Evolutionary conservation across 257 asterid genomes (phyloP), one percentile per base, ranked within the genome.

Genomic region (Capsicum chinense): DNA sequence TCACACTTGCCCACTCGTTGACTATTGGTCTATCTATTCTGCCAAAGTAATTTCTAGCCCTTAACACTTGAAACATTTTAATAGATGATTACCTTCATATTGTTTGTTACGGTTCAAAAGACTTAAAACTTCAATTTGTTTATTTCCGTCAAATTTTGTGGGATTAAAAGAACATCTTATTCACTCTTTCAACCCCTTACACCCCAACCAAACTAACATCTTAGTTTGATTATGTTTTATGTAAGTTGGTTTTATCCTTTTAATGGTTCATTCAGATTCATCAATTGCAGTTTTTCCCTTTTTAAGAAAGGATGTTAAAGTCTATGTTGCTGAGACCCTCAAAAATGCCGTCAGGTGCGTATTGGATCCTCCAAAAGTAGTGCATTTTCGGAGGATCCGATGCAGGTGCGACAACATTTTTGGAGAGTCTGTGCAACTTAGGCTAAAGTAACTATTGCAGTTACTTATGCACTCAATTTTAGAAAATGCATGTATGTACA

Each of bases 151-250:
- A 69, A 69, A 69, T 69, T 16, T 69, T 39, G 33, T 69, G 78
- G 78, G 78, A 39, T 39, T 39, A 15, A 68, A 68, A 69, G 10
- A 69, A 69, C 78, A 69, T 69, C 39, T 3, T 37, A 12, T 16
- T 21, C 54, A 69, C 33, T 68, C 54, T 39, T 68, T 21, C 54
- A 39, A 68, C 52, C 54, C 16, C 26, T 69, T 39, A 39, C 78
- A 69, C 15, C 78, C 78, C 54, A 69, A 69, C 54, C 54, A 69
- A 69, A 69, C 78, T 39, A 69, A 69, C 7, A 67, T 67, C 74
- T 68, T 37, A 37, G 76, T 68, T 37, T 1, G 26, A 68, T 17
- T 68, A 21, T 68, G 52, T 68, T 68, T 67, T 3, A 13, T 14
- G 26, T 15, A 62, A 62, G 26, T 37, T 68, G 26, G 76, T 68